phyloP scores from a whole-genome alignment of 2,329 filamentous ascomycete genomes.

The Colletotrichum lini region DNA sequence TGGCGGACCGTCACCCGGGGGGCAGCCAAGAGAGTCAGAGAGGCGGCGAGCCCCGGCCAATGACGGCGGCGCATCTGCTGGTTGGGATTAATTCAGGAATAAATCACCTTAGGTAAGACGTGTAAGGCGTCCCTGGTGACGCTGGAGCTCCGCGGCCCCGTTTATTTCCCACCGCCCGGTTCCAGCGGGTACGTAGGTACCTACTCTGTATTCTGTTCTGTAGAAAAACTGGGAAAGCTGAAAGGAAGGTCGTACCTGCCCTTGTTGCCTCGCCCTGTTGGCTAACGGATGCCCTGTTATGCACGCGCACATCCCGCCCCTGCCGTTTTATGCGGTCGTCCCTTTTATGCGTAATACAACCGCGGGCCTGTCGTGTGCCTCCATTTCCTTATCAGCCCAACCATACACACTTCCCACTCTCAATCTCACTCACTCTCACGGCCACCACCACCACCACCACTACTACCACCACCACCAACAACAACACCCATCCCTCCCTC shows the following conservation, averaged over 20 bases:
- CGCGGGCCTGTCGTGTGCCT: constrained; percentile 15
- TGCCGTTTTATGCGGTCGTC: constrained; percentile 15
- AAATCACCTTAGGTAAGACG: constrained; percentile 29
- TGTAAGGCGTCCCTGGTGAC: constrained; percentile 2
- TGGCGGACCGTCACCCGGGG: constrained; percentile 4
- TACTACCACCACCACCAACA: not conserved
- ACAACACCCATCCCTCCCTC: constrained; percentile 32
- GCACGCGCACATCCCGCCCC: constrained; percentile 12
- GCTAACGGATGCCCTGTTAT: constrained; percentile 1
- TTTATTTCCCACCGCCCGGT: constrained; percentile 9
- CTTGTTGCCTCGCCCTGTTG: no score
- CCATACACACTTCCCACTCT: no score
- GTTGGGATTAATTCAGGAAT: constrained; percentile 3
- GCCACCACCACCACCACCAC: constrained; percentile 21
- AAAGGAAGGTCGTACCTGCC: constrained; percentile 5
- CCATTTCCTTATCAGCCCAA: constrained; percentile 24
- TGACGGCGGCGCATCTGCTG: not conserved
- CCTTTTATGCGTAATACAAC: constrained; percentile 34
- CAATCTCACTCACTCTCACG: not conserved
- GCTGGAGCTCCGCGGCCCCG: not conserved
- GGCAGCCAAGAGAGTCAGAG: not conserved
- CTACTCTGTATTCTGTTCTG: no score
- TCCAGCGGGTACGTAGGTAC: no score
- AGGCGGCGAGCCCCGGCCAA: constrained; percentile 7
- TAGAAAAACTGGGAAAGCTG: not conserved